These are phyloP conservation scores for Penicillium sp. DNA, from an alignment of 2,329 filamentous ascomycete genomes.

Conservation along the genomic window DNA sequence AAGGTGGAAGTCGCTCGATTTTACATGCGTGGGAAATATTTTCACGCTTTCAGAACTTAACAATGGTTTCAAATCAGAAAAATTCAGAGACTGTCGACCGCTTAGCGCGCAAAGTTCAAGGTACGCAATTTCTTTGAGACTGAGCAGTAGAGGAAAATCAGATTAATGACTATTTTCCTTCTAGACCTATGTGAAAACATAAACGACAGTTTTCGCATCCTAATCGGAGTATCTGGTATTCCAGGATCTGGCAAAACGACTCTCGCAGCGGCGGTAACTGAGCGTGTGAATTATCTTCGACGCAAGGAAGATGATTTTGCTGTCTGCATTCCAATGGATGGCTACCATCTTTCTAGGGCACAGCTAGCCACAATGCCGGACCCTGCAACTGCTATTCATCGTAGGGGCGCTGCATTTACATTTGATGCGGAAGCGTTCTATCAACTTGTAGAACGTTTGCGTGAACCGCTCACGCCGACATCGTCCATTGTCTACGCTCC, in stretches of 20 bases:
- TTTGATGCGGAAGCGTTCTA: conserved; percentile 6
- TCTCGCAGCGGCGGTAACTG: neutral
- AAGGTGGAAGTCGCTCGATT: too few relatives aligned
- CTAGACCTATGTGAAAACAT: neutral
- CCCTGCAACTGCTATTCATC: conserved; percentile 3
- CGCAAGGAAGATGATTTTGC: neutral
- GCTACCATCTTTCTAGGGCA: conserved; percentile 2
- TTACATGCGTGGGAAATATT: too few relatives aligned
- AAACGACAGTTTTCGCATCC: neutral
- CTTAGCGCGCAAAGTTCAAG: conserved; percentile 1
- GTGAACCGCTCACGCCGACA: conserved; percentile 20
- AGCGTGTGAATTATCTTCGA: conserved; percentile 1
- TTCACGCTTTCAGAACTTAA: too few relatives aligned
- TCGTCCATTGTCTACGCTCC: neutral
- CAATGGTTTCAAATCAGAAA: neutral
- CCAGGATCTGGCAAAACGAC: conserved; percentile 9
- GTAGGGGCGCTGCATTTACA: conserved; percentile 3
- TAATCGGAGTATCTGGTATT: conserved; percentile 7
- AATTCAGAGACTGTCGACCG: neutral
- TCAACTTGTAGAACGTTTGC: conserved; percentile 1
- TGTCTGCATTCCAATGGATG: conserved; percentile 5
- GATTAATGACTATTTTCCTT: neutral
- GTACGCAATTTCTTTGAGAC: neutral
- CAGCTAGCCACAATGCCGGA: conserved; percentile 3
- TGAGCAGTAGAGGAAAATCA: too few relatives aligned